Conservation (phyloP, 768 basidiomycete genomes). For the Vishniacozyma victoriae region DNA sequence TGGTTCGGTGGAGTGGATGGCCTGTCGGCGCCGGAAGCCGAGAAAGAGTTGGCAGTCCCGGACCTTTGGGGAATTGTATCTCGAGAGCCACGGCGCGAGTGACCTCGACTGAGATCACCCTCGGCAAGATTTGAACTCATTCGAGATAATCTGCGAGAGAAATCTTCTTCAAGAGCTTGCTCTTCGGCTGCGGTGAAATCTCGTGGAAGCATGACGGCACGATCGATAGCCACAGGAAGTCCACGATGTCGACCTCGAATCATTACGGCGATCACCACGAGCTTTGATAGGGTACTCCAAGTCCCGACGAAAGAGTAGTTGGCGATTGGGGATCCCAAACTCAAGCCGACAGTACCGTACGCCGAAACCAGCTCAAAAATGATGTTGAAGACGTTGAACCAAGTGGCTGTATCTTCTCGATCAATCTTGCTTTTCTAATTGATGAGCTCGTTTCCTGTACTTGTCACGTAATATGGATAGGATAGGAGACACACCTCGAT, state of each 20-base stretch:
- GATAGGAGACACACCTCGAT: conserved; percentile 61
- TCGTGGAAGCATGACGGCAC: conserved; percentile 46
- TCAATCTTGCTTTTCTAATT: conserved; percentile 58
- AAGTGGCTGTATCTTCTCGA: conserved; percentile 54
- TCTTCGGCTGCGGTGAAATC: conserved; percentile 45
- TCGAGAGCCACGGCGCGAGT: too few relatives aligned
- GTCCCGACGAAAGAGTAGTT: conserved; percentile 59
- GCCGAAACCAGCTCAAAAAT: conserved; percentile 45
- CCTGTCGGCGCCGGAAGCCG: too few relatives aligned
- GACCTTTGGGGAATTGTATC: too few relatives aligned
- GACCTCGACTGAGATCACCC: too few relatives aligned
- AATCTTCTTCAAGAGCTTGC: conserved; percentile 39
- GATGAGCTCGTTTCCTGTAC: not conserved
- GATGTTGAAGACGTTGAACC: conserved; percentile 81
- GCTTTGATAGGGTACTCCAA: conserved; percentile 73
- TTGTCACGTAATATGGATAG: not conserved
- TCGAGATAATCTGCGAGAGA: conserved; percentile 32
- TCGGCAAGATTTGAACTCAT: conserved; percentile 10
- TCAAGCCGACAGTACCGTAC: conserved; percentile 63
- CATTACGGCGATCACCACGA: conserved; percentile 83
- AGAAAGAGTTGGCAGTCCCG: too few relatives aligned
- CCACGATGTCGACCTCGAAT: conserved; percentile 88
- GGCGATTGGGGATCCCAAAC: conserved; percentile 72
- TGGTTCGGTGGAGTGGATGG: too few relatives aligned
- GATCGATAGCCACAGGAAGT: conserved; percentile 45